phyloP scores from a whole-genome alignment of 176 grass and related monocot species.

The Zizania latifolia region DNA sequence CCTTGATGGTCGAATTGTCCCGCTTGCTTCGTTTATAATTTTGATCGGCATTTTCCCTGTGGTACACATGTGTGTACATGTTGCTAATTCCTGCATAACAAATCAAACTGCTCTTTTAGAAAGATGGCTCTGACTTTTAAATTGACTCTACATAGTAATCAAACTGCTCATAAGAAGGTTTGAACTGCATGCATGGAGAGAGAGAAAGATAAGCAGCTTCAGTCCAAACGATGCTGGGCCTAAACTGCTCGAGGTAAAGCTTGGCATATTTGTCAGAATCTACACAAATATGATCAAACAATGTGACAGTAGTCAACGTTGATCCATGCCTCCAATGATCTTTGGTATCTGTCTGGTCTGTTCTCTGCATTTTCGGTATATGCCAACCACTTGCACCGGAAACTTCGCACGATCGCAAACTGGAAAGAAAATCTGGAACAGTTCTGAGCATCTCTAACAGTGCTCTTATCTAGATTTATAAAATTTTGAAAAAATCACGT shows the following conservation, averaged over 20 bases:
- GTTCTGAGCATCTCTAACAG: not conserved
- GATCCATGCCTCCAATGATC: not conserved
- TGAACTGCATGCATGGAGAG: not conserved
- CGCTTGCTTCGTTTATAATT: conserved; percentile 64
- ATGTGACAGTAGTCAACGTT: not conserved
- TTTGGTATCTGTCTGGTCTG: not conserved
- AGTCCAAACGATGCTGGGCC: not conserved
- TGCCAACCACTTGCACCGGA: not conserved
- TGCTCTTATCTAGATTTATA: no score
- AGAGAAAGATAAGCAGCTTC: not conserved
- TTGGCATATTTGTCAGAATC: not conserved
- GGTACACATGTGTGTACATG: conserved; percentile 42
- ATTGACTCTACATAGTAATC: not conserved
- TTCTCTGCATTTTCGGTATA: not conserved
- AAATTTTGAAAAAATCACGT: no score
- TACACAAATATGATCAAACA: not conserved
- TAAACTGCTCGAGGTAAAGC: not conserved
- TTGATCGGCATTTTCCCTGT: conserved; percentile 51
- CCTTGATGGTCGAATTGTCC: conserved; percentile 65
- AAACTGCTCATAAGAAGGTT: not conserved
- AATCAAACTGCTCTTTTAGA: not conserved
- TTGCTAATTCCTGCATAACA: conserved; percentile 54
- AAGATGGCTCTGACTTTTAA: not conserved
- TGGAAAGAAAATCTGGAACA: not conserved
- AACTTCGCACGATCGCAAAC: not conserved